phyloP scores from a whole-genome alignment of 2,329 filamentous ascomycete genomes.

The Fusarium drepaniforme region DNA sequence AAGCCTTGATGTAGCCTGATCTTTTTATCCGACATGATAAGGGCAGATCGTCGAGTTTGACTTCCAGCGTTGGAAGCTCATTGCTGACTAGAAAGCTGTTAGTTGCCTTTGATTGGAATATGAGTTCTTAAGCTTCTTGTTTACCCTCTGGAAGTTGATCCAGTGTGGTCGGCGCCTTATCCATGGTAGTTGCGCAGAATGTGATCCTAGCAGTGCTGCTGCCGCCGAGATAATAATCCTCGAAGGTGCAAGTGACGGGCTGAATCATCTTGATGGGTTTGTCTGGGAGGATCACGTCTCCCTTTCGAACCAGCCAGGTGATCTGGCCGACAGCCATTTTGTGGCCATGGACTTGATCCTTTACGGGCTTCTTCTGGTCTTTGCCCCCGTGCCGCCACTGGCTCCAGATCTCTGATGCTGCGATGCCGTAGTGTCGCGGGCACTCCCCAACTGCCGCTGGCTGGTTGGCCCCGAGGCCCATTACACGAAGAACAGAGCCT shows the following conservation, averaged over 20 bases:
- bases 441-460: not conserved
- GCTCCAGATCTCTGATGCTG: conserved; percentile 1
- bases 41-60: not conserved
- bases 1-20: not conserved
- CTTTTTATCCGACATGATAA: not conserved
- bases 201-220: conserved; percentile 1
- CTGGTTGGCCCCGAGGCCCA: not conserved
- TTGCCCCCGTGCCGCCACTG: not conserved
- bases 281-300: not conserved
- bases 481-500: conserved; percentile 10
- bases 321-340: not conserved
- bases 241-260: not conserved
- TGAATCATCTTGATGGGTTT: not conserved
- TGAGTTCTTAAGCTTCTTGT: not conserved
- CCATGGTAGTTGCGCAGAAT: not conserved
- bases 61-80: not conserved
- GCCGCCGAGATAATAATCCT: not conserved
- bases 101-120: not conserved
- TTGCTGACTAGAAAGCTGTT: not conserved
- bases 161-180: not conserved
- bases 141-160: not conserved
- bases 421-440: conserved; percentile 6
- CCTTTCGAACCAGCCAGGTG: not conserved
- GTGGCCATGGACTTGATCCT: not conserved
- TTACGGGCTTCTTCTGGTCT: not conserved